A percentile compares a stretch with the other conserved stretches of the same genome.
phyloP scores from a whole-genome alignment of 2,329 filamentous ascomycete species.

The Trichoderma sp. region DNA sequence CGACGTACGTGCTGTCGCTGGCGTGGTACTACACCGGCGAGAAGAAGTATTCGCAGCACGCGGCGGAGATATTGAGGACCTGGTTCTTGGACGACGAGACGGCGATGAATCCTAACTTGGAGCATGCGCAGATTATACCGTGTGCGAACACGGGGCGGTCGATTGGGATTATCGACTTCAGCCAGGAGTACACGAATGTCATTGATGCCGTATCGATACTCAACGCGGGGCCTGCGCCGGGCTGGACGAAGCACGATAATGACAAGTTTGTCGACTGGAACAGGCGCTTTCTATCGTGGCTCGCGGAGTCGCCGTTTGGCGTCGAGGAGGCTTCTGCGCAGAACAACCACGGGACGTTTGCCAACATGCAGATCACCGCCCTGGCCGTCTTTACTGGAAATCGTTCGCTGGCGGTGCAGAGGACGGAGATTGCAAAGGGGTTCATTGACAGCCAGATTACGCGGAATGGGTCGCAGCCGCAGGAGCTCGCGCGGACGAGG shows the following conservation, averaged over 20 bases:
- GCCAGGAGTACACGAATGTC: slow-evolving; percentile 36
- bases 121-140: slow-evolving; percentile 34
- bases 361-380: slow-evolving; percentile 35
- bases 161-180: slow-evolving; percentile 36
- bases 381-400: slow-evolving; percentile 36
- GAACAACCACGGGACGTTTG: slow-evolving; percentile 37
- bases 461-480: slow-evolving; percentile 34
- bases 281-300: slow-evolving; percentile 34
- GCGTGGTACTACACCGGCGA: slow-evolving; percentile 38
- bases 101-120: slow-evolving; percentile 36
- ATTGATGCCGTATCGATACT: slow-evolving; percentile 35
- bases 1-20: slow-evolving; percentile 34
- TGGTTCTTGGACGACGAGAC: slow-evolving; percentile 35
- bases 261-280: slow-evolving; percentile 33
- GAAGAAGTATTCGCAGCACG: slow-evolving; percentile 33
- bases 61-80: slow-evolving; percentile 33
- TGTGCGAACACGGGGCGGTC: slow-evolving; percentile 32
- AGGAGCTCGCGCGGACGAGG: slow-evolving; percentile 36
- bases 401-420: slow-evolving; percentile 22
- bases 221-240: slow-evolving; percentile 29
- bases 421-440: slow-evolving; percentile 1
- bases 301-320: slow-evolving; percentile 34
- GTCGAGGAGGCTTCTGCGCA: slow-evolving; percentile 26
- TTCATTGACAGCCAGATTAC: slow-evolving; percentile 33
- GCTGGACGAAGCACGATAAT: slow-evolving; percentile 31